These are phyloP conservation scores for Ophiostoma angusticollis DNA, from an alignment of 2,329 filamentous ascomycete species.

Conservation along the genomic window DNA sequence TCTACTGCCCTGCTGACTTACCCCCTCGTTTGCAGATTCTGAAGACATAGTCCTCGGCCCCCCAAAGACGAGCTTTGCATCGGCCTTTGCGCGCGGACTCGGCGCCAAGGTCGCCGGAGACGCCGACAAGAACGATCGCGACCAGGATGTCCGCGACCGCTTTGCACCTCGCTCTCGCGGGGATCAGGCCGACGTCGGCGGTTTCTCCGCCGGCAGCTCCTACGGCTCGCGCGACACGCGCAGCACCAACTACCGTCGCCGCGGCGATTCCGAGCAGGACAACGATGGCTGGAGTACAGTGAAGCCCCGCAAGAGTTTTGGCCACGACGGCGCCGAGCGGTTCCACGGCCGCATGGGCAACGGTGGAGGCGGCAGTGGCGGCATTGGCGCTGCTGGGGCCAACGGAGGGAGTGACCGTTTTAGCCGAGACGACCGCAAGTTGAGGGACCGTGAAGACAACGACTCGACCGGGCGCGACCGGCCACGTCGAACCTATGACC, in stretches of 20 bases:
- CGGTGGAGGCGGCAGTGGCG: conserved; percentile 31
- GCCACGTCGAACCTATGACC: conserved; percentile 18
- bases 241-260: conserved; percentile 36
- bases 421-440: conserved; percentile 42
- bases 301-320: conserved; percentile 62
- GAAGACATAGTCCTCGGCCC: conserved; percentile 82
- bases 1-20: conserved; percentile 14
- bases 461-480: conserved; percentile 21
- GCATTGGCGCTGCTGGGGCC: conserved; percentile 13
- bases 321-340: conserved; percentile 57
- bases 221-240: conserved; percentile 32
- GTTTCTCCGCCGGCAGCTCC: conserved; percentile 25
- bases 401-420: conserved; percentile 36
- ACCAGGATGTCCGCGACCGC: conserved; percentile 41
- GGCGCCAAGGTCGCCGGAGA: conserved; percentile 32
- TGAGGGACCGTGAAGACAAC: conserved; percentile 33
- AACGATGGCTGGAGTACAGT: conserved; percentile 63
- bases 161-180: conserved; percentile 43
- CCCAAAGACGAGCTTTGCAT: conserved; percentile 71
- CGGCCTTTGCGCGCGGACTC: conserved; percentile 46
- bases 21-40: conserved; percentile 37
- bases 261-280: conserved; percentile 44
- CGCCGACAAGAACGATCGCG: conserved; percentile 40
- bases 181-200: conserved; percentile 23
- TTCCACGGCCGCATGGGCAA: conserved; percentile 54